These are phyloP conservation scores for Helotiales sp. DNA, from an alignment of 2,329 filamentous ascomycete genomes.

Conservation along the genomic window DNA sequence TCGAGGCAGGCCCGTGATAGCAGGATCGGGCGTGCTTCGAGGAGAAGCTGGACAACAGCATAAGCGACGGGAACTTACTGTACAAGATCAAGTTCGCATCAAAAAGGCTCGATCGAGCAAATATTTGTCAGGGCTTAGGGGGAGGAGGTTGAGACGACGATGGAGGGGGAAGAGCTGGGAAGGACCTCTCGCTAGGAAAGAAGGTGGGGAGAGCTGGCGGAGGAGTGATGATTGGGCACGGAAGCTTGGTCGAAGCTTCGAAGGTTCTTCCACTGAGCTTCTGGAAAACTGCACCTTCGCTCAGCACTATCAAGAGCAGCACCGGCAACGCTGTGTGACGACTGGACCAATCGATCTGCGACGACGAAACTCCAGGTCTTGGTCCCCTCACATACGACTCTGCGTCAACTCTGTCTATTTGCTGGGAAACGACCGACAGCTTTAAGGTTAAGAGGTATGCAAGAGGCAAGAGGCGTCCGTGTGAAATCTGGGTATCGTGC, in stretches of 20 bases:
- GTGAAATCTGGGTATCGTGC: background rate
- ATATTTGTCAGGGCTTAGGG: background rate
- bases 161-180: background rate
- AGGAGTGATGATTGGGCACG: background rate
- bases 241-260: conserved; percentile 1
- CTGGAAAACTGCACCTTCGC: background rate
- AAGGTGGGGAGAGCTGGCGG: conserved; percentile 2
- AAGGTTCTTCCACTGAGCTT: background rate
- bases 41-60: background rate
- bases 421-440: background rate
- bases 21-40: background rate
- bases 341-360: background rate
- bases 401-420: background rate
- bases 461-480: background rate
- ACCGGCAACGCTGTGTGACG: background rate
- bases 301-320: background rate
- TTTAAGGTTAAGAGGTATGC: too few relatives aligned
- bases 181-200: background rate
- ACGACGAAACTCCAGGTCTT: background rate
- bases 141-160: background rate
- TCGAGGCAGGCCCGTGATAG: background rate
- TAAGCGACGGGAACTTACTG: background rate
- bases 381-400: background rate
- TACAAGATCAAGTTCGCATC: background rate
- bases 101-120: background rate